Base-by-base conservation (phyloP, 2,329 filamentous ascomycete genomes). In the Gnomoniopsis smithogilvyi region DNA sequence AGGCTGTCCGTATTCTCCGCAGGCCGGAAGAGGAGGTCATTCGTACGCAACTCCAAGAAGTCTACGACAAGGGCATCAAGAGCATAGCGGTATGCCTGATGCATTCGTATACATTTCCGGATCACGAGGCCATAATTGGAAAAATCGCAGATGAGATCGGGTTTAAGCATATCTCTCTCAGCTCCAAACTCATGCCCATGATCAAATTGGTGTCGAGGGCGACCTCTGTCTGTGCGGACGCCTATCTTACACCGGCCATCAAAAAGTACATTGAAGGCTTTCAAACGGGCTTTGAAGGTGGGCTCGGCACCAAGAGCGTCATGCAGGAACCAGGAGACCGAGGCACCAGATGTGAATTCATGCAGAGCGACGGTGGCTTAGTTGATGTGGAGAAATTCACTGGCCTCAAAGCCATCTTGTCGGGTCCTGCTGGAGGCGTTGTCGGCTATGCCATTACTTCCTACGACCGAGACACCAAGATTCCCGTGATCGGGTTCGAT, bases 361-460 rank as follows among this genome's bases (percentile, higher is more conserved):
- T 96, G 92, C 92, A 96, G 72, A 92, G 89, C 11, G 91, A 96
- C 64, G 91, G 91, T 22, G 85, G 86, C 0, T 71, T 88, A 2
- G 84, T 88, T 0, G 89, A 92, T 63, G 89, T 92, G 0, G 86
- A 90, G 58, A 87, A 85, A 64, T 96, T 97, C 68, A 93, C 90
- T 0, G 93, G 93, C 0, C 76, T 96, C 4, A 87, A 89, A 66
- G 92, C 92, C 2, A 96, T 97, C 60, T 71, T 97, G 2, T 96
- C 91, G 0, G 93, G 93, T 0, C 93, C 93, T 1, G 93, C 93
- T n/a, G 93, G 92, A 34, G 93, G 93, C 45, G 93, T 96, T 0
- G 92, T 96, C 0, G 93, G 93, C 3, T 96, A 96, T 71, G 92
- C 93, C 19, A 85, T 94, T 21, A 97, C 94, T 0, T 95, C 90